Conservation (phyloP, 1,139 yeast genomes). For the Blastobotrys indianensis region DNA sequence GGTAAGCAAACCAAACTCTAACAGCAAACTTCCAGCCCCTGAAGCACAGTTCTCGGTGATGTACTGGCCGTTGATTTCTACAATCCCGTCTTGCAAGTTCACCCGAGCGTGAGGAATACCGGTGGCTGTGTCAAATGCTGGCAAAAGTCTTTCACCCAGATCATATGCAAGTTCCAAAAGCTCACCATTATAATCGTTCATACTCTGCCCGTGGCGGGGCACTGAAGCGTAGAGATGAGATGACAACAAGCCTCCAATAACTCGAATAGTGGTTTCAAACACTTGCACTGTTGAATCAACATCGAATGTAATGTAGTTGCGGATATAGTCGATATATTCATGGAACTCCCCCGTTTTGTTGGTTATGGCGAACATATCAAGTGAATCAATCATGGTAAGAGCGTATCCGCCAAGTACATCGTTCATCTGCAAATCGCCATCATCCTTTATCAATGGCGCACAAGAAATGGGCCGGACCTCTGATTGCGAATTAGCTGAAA, state of each 20-base stretch:
- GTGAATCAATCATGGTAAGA: slow-evolving; percentile 67
- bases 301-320: slow-evolving; percentile 43
- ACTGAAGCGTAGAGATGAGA: slow-evolving; percentile 72
- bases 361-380: slow-evolving; percentile 73
- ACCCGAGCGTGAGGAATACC: slow-evolving; percentile 71
- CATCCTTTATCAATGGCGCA: slow-evolving; percentile 60
- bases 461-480: slow-evolving; percentile 69
- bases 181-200: slow-evolving; percentile 58
- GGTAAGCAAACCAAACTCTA: slow-evolving; percentile 73
- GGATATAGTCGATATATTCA: slow-evolving; percentile 44
- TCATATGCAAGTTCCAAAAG: slow-evolving; percentile 63
- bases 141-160: slow-evolving; percentile 59
- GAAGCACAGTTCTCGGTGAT: slow-evolving; percentile 71
- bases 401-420: slow-evolving; percentile 85
- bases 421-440: slow-evolving; percentile 57
- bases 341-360: slow-evolving; percentile 56
- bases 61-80: slow-evolving; percentile 27
- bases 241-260: slow-evolving; percentile 84
- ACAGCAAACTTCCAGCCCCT: slow-evolving; percentile 76
- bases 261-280: slow-evolving; percentile 80
- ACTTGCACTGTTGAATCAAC: slow-evolving; percentile 74
- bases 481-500: neutral
- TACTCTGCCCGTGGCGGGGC: slow-evolving; percentile 41
- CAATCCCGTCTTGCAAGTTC: slow-evolving; percentile 51
- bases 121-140: slow-evolving; percentile 54